Conservation (phyloP, 306 rosid species). For the Rosa lucieae region DNA sequence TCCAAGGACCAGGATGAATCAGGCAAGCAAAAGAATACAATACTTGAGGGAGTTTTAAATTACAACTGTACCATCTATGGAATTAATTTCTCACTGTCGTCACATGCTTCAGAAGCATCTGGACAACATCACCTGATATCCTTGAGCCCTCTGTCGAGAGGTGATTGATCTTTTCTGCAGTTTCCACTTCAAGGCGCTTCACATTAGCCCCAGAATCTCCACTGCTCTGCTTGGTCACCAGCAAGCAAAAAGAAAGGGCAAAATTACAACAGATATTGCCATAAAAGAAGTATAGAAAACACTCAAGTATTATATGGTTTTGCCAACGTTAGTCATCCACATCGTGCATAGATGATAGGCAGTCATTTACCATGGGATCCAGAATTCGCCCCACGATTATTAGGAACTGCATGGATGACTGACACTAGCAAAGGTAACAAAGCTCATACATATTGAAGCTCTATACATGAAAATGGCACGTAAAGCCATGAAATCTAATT, state of each 20-base stretch:
- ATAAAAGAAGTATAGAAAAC: background rate
- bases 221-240: conserved; percentile 53
- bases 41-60: conserved; percentile 3
- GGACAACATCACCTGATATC: conserved; percentile 66
- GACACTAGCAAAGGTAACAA: background rate
- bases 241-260: background rate
- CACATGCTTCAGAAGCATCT: conserved; percentile 80
- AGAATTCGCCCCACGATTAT: background rate
- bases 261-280: background rate
- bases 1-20: conserved; percentile 29
- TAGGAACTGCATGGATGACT: background rate
- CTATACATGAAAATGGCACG: background rate
- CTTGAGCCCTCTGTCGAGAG: conserved; percentile 62
- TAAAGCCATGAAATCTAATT: background rate
- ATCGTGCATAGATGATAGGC: background rate
- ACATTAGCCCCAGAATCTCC: conserved; percentile 98
- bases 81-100: conserved; percentile 67
- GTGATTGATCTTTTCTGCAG: conserved; percentile 61
- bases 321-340: background rate
- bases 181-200: conserved; percentile 86
- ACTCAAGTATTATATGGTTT: background rate
- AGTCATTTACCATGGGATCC: conserved; percentile 1
- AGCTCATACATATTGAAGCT: background rate
- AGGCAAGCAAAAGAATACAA: conserved; percentile 17
- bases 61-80: conserved; percentile 20